Percentiles rank a stretch among this genome's conserved stretches.
Evolutionary conservation across 768 basidiomycete genomes (phyloP).

Genomic region (Boletus subparvulus): DNA sequence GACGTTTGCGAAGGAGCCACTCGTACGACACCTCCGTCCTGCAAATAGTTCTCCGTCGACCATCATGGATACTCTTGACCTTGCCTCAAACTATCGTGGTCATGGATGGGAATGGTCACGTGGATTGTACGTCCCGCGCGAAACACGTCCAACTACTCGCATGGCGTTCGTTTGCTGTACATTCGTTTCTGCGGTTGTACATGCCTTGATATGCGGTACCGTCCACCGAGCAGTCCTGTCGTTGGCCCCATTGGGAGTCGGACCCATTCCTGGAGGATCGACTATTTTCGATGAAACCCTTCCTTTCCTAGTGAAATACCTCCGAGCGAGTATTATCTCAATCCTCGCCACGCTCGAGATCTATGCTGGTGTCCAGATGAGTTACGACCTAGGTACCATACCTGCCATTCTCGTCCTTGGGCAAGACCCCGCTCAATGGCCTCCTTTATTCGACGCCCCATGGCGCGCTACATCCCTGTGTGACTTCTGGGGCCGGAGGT

Average conservation of each 20-base stretch:
- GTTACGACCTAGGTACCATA: no score
- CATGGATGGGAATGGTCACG: background rate
- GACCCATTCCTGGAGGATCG: no score
- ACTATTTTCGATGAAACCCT: background rate
- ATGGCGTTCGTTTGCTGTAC: background rate
- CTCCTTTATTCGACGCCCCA: background rate
- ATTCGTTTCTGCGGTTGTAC: no score
- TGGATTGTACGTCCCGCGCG: background rate
- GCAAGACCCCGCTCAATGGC: background rate
- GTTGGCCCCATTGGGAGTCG: no score
- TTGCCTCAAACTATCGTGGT: background rate
- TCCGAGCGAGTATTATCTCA: no score
- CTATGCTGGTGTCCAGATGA: no score
- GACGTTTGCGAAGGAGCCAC: background rate
- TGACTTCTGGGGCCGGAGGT: no score
- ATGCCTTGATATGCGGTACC: no score
- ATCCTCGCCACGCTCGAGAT: no score
- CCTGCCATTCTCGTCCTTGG: no score
- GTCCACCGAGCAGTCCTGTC: no score
- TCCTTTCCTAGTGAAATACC: background rate
- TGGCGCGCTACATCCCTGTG: no score
- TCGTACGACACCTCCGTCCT: background rate
- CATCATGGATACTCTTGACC: background rate
- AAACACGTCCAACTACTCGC: background rate
- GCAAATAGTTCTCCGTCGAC: background rate